These are phyloP conservation scores for Barbarea vulgaris DNA, from an alignment of 345 rosid species.

Conservation along the genomic window DNA sequence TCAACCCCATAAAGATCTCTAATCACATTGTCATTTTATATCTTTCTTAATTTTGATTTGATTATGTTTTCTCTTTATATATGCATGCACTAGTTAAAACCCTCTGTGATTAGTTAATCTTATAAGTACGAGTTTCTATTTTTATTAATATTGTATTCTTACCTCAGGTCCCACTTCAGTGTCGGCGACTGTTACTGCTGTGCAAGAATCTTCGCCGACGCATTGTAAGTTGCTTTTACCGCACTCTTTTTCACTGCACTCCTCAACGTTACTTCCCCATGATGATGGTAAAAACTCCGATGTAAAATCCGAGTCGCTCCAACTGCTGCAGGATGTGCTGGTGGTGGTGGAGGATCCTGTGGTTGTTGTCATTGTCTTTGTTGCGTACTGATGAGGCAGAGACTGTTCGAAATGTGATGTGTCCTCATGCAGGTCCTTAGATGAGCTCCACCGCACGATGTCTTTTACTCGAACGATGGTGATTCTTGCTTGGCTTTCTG, in stretches of 20 bases:
- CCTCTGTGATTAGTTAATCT: conserved; percentile 16
- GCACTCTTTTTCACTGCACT: conserved; percentile 31
- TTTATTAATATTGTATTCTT: conserved; percentile 36
- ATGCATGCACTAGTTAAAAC: conserved; percentile 30
- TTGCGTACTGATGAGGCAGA: conserved; percentile 32
- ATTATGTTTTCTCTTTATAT: conserved; percentile 17
- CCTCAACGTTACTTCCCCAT: conserved; percentile 46
- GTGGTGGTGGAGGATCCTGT: conserved; percentile 45
- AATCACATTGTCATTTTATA: conserved; percentile 17
- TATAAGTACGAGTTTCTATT: conserved; percentile 8
- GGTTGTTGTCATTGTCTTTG: conserved; percentile 44
- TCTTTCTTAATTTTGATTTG: conserved; percentile 22
- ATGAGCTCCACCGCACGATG: conserved; percentile 84
- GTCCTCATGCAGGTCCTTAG: conserved; percentile 60
- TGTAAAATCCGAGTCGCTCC: conserved; percentile 85
- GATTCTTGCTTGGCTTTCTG: conserved; percentile 11
- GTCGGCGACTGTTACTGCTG: conserved; percentile 37
- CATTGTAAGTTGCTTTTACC: conserved; percentile 40
- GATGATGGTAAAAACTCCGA: conserved; percentile 58
- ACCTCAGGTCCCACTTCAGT: conserved; percentile 59
- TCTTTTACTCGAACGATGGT: conserved; percentile 60
- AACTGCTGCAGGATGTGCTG: conserved; percentile 61
- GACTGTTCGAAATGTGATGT: conserved; percentile 39
- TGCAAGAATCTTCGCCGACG: conserved; percentile 58
- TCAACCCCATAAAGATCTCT: conserved; percentile 38